phyloP scores from a whole-genome alignment of 495 filamentous ascomycete genomes.

The Aspergillus campestris region DNA sequence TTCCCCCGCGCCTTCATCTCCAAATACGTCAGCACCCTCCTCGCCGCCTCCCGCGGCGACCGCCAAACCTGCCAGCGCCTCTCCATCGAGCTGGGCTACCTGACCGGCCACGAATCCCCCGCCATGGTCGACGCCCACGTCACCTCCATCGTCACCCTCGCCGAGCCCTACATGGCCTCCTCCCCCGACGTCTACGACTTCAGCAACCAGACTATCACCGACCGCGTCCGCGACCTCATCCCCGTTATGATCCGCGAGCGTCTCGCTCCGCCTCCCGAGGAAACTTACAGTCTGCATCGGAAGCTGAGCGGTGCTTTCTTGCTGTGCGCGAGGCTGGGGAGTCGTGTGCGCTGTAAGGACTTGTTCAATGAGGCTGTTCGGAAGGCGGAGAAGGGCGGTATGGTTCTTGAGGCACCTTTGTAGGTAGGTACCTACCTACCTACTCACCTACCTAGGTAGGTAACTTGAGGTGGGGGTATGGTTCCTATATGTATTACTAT shows the following conservation, averaged over 20 bases:
- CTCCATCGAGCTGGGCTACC: slow-evolving; percentile 78
- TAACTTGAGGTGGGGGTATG: too few relatives aligned
- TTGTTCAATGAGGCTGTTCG: slow-evolving; percentile 64
- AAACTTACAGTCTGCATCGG: slow-evolving; percentile 93
- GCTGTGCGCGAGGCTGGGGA: slow-evolving; percentile 80
- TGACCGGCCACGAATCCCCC: slow-evolving; percentile 78
- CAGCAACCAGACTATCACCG: slow-evolving; percentile 87
- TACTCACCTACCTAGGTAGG: too few relatives aligned
- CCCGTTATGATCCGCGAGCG: slow-evolving; percentile 88
- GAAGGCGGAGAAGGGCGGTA: slow-evolving; percentile 29
- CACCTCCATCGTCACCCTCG: slow-evolving; percentile 72
- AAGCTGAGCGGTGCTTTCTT: slow-evolving; percentile 95
- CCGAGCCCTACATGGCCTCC: slow-evolving; percentile 73
- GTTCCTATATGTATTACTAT: too few relatives aligned
- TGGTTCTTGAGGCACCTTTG: neutral
- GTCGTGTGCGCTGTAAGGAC: slow-evolving; percentile 68
- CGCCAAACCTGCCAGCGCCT: slow-evolving; percentile 51
- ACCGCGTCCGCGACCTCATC: slow-evolving; percentile 76
- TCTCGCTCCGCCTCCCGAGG: slow-evolving; percentile 85
- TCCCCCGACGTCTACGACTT: slow-evolving; percentile 90
- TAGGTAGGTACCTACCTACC: too few relatives aligned
- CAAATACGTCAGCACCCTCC: slow-evolving; percentile 67
- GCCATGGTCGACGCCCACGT: slow-evolving; percentile 85
- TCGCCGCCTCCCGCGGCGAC: slow-evolving; percentile 67
- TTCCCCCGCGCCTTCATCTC: slow-evolving; percentile 72